A percentile compares a stretch with the other conserved stretches of the same genome.
phyloP scores from a whole-genome alignment of 148 eudicot species.

The Pouteria glomerata region DNA sequence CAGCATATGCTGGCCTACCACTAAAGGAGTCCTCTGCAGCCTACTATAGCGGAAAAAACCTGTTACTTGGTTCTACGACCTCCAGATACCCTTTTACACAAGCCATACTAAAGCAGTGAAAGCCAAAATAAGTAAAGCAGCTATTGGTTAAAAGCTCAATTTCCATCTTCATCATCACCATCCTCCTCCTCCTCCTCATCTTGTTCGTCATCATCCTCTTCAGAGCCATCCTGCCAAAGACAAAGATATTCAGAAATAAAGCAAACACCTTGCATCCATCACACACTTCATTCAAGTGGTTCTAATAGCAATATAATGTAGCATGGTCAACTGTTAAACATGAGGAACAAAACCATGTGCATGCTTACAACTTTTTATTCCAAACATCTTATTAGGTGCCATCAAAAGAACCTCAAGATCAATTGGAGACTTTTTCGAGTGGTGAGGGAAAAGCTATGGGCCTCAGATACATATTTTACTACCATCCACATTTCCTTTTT shows the following conservation, averaged over 20 bases:
- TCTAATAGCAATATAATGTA: not conserved
- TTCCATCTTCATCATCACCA: constrained; percentile 38
- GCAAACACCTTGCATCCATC: not conserved
- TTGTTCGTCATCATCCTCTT: constrained; percentile 27
- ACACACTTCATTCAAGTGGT: not conserved
- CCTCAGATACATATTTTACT: not conserved
- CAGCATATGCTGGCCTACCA: not conserved
- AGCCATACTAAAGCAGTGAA: constrained; percentile 9
- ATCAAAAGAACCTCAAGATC: not conserved
- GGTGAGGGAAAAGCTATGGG: too few relatives aligned
- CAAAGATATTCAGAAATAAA: not conserved
- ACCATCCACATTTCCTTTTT: not conserved
- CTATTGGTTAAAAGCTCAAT: not conserved
- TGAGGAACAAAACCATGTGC: not conserved
- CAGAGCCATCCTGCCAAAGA: constrained; percentile 25
- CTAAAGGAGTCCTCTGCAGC: not conserved
- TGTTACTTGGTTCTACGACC: not conserved
- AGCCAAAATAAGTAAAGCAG: not conserved
- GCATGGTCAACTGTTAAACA: not conserved
- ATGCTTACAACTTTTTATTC: constrained; percentile 1
- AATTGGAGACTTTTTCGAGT: too few relatives aligned
- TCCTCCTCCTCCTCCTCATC: too few relatives aligned
- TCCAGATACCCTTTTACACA: constrained; percentile 3
- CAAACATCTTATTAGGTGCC: not conserved
- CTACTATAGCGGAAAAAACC: not conserved